phyloP scores from a whole-genome alignment of 306 rosid species.

The Hippophae rhamnoides region DNA sequence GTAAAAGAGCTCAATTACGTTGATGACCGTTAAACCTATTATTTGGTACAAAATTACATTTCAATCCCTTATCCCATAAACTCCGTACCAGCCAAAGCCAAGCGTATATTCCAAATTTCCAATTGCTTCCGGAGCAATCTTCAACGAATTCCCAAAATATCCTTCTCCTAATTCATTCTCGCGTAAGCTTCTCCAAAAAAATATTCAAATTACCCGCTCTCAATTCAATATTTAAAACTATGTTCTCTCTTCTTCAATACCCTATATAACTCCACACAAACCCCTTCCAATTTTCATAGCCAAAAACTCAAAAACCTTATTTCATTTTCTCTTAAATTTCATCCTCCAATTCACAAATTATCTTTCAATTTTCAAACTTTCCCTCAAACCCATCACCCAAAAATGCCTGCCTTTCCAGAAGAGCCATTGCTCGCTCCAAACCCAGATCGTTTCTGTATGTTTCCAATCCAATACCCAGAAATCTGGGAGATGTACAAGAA shows the following conservation, averaged over 20 bases:
- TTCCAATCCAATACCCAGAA: slow-evolving; percentile 75
- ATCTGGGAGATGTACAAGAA: slow-evolving; percentile 97
- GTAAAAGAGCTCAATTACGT: too few species aligned
- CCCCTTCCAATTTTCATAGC: not conserved
- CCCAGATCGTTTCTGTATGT: slow-evolving; percentile 85
- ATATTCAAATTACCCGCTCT: slow-evolving; percentile 35
- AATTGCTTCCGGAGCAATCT: not conserved
- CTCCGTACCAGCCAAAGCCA: too few species aligned
- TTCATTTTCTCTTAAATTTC: not conserved
- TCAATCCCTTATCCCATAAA: too few species aligned
- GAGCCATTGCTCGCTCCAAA: slow-evolving; percentile 65
- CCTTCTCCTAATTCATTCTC: not conserved
- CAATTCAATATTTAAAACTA: slow-evolving; percentile 6
- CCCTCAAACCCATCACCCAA: not conserved
- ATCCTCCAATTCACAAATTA: not conserved
- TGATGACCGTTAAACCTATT: too few species aligned
- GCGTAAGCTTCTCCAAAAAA: not conserved
- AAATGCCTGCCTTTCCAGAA: slow-evolving; percentile 62
- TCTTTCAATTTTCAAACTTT: not conserved
- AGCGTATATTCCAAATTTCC: not conserved
- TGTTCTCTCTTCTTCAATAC: not conserved
- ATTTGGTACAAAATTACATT: too few species aligned
- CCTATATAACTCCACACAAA: slow-evolving; percentile 1
- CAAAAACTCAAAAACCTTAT: not conserved
- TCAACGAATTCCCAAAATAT: not conserved